These are phyloP conservation scores for Pyrus communis DNA, from an alignment of 306 rosid species.

Conservation along the genomic window DNA sequence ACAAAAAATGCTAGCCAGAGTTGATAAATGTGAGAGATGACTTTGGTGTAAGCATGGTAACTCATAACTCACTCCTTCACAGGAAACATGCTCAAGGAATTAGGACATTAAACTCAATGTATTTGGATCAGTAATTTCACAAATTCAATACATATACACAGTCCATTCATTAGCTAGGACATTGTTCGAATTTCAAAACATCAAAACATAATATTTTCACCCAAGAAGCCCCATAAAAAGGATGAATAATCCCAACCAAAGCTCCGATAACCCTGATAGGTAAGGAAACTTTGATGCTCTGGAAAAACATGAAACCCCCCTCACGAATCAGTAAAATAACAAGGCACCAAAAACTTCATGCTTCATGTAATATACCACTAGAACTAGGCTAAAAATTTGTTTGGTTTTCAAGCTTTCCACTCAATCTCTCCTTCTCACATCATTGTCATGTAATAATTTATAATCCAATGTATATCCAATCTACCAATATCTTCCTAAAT, in stretches of 20 bases:
- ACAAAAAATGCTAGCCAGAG: neutral
- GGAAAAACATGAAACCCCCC: neutral
- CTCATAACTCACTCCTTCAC: neutral
- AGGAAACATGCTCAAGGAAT: constrained; percentile 2
- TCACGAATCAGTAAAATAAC: neutral
- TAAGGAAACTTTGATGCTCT: neutral
- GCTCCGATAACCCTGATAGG: neutral
- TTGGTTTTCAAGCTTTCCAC: neutral
- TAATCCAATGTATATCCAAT: neutral
- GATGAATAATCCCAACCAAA: neutral
- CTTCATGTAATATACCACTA: neutral
- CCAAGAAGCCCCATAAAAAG: neutral
- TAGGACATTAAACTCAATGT: neutral
- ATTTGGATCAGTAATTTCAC: neutral
- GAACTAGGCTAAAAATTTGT: neutral
- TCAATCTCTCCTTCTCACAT: neutral
- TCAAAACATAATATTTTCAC: neutral
- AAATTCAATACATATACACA: neutral
- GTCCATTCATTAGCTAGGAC: neutral
- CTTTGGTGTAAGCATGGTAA: neutral
- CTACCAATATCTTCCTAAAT: neutral
- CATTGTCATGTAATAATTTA: neutral
- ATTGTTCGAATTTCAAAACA: neutral
- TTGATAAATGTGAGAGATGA: neutral
- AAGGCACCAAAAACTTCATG: neutral